These are phyloP conservation scores for Tricholoma hemisulphureum DNA, from an alignment of 768 basidiomycete species.

Conservation along the genomic window DNA sequence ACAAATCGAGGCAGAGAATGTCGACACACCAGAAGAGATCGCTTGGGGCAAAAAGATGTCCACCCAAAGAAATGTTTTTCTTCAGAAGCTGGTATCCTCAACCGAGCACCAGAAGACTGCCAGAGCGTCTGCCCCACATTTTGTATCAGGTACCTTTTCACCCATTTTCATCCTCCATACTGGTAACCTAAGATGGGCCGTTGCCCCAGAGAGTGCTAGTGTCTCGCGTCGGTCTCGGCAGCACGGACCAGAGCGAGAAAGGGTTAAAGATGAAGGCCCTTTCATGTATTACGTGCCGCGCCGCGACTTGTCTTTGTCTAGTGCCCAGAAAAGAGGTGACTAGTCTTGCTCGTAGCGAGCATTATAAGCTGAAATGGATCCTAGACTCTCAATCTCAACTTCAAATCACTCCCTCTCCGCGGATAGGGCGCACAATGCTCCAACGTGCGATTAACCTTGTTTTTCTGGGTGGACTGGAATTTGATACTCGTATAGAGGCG, in stretches of 20 bases:
- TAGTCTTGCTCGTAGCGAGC: background rate
- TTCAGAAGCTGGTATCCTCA: constrained; percentile 63
- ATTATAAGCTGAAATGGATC: background rate
- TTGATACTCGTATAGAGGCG: constrained; percentile 50
- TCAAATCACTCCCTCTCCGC: constrained; percentile 12
- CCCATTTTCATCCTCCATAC: background rate
- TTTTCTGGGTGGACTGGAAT: constrained; percentile 5
- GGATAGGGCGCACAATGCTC: constrained; percentile 39
- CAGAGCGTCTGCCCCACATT: constrained; percentile 41
- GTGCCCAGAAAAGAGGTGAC: constrained; percentile 23
- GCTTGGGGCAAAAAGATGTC: constrained; percentile 80
- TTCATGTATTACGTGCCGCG: constrained; percentile 54
- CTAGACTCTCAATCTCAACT: constrained; percentile 11
- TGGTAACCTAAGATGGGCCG: background rate
- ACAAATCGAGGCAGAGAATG: constrained; percentile 65
- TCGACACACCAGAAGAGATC: constrained; percentile 75
- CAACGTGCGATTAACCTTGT: constrained; percentile 37
- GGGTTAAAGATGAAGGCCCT: constrained; percentile 40
- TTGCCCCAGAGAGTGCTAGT: constrained; percentile 29
- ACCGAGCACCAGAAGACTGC: constrained; percentile 51
- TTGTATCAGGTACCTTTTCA: constrained; percentile 41
- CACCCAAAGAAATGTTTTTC: constrained; percentile 63
- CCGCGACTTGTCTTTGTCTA: constrained; percentile 28
- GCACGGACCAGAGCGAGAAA: constrained; percentile 35
- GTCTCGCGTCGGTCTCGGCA: constrained; percentile 34